A percentile compares a stretch with the other conserved stretches of the same genome.
Evolutionary conservation across 2,329 filamentous ascomycete genomes (phyloP).

Genomic region (Aspergillus sp.): DNA sequence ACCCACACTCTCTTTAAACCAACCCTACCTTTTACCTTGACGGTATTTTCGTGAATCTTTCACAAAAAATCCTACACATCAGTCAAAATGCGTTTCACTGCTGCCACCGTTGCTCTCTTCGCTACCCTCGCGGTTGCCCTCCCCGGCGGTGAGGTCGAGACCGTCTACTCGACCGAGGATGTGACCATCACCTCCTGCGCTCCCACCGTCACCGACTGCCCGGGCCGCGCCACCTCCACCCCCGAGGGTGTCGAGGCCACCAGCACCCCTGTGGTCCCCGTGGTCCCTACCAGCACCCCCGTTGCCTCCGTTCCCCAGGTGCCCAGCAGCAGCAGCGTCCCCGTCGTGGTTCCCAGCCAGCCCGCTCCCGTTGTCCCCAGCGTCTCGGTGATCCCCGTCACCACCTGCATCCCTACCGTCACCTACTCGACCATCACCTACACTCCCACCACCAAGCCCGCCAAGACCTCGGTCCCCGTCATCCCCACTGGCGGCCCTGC

Average conservation of each 20-base stretch:
- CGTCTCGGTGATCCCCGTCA: conserved; percentile 28
- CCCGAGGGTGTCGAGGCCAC: conserved; percentile 21
- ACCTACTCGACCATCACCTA: conserved; percentile 30
- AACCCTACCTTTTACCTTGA: conserved; percentile 27
- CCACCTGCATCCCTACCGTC: conserved; percentile 34
- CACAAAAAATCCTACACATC: conserved; percentile 11
- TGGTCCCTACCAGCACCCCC: conserved; percentile 11
- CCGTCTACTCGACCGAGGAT: conserved; percentile 59
- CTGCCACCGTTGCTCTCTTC: conserved; percentile 41
- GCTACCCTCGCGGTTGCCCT: conserved; percentile 40
- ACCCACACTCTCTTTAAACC: conserved; percentile 29
- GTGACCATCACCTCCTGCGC: conserved; percentile 64
- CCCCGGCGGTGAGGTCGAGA: conserved; percentile 35
- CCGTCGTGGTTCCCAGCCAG: conserved; percentile 16
- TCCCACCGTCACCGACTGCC: conserved; percentile 62
- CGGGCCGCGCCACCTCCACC: conserved; percentile 27
- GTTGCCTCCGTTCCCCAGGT: conserved; percentile 14
- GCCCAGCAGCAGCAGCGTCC: conserved; percentile 5
- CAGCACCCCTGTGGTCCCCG: conserved; percentile 11
- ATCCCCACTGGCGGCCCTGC: conserved; percentile 14
- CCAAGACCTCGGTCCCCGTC: conserved; percentile 16
- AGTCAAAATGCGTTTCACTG: conserved; percentile 47
- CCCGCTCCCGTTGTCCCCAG: conserved; percentile 10
- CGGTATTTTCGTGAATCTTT: conserved; percentile 24
- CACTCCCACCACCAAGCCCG: conserved; percentile 10